Evolutionary conservation across 345 rosid species (phyloP).

Genomic region (Barbarea vulgaris): DNA sequence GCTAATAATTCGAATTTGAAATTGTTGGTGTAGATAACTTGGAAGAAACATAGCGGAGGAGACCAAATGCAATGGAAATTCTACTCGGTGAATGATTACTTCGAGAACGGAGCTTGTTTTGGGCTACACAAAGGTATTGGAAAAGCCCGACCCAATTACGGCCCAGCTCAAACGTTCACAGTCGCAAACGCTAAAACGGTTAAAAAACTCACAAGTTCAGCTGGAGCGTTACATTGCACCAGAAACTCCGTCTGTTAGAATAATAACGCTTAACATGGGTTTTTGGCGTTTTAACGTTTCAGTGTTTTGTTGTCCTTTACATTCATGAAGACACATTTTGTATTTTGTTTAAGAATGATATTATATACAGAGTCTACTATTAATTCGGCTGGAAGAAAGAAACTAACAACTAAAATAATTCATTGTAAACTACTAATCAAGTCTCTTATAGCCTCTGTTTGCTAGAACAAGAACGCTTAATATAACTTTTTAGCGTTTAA

Average conservation of each 20-base stretch:
- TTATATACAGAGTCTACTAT: not conserved
- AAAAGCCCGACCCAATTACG: constrained; percentile 53
- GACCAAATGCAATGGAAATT: constrained; percentile 55
- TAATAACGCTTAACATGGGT: constrained; percentile 20
- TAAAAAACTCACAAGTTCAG: constrained; percentile 49
- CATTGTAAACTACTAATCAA: too few species aligned
- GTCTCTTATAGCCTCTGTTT: constrained; percentile 13
- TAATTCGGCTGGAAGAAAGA: not conserved
- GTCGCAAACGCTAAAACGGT: constrained; percentile 51
- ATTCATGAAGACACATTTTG: not conserved
- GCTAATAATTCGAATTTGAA: not conserved
- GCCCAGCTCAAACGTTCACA: constrained; percentile 45
- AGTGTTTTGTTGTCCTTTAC: constrained; percentile 7
- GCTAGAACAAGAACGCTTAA: constrained; percentile 26
- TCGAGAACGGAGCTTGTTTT: constrained; percentile 69
- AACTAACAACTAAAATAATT: not conserved
- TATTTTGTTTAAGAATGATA: constrained; percentile 6
- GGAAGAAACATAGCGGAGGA: constrained; percentile 45
- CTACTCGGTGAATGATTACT: constrained; percentile 55
- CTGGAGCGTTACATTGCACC: constrained; percentile 56
- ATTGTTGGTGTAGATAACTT: constrained; percentile 52
- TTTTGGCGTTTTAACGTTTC: constrained; percentile 3
- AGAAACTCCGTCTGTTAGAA: constrained; percentile 41
- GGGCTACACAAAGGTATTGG: constrained; percentile 45
- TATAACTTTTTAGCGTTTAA: not conserved